These are phyloP conservation scores for Fragilaria radians DNA, from an alignment of 108 stramenopile genomes.

Conservation along the genomic window DNA sequence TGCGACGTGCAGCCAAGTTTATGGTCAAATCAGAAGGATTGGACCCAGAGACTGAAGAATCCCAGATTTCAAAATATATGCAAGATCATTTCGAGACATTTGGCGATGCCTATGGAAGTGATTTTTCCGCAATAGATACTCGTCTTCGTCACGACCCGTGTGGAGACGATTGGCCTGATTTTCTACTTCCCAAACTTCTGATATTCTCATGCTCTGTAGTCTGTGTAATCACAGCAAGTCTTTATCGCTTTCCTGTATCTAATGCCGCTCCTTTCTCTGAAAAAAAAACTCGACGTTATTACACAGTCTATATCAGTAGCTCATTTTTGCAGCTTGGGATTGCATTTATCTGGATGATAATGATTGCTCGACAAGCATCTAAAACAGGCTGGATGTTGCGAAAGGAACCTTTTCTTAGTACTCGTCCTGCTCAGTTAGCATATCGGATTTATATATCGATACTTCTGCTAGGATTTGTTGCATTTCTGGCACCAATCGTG, in stretches of 20 bases:
- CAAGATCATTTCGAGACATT: constrained; percentile 48
- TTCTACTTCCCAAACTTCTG: constrained; percentile 56
- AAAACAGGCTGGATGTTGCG: constrained; percentile 47
- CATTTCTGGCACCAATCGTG: constrained; percentile 17
- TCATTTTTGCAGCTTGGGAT: constrained; percentile 46
- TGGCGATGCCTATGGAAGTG: constrained; percentile 69
- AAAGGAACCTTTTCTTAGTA: constrained; percentile 68
- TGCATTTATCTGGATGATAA: constrained; percentile 41
- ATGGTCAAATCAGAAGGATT: constrained; percentile 19
- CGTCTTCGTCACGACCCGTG: constrained; percentile 59
- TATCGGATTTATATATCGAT: constrained; percentile 48
- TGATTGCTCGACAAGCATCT: constrained; percentile 42
- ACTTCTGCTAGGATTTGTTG: constrained; percentile 24
- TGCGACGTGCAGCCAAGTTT: constrained; percentile 49
- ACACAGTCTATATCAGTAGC: constrained; percentile 43
- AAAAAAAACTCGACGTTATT: constrained; percentile 34
- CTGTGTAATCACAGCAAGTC: constrained; percentile 33
- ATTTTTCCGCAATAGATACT: constrained; percentile 23
- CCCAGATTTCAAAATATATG: constrained; percentile 22
- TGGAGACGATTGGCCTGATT: constrained; percentile 61
- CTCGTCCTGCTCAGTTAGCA: constrained; percentile 73
- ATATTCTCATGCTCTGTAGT: constrained; percentile 39
- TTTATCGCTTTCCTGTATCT: constrained; percentile 38
- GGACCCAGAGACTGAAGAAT: constrained; percentile 13
- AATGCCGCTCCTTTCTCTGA: constrained; percentile 14